A percentile compares a stretch with the other conserved stretches of the same genome.
phyloP scores from a whole-genome alignment of 352 stramenopile genomes.

The Phytopythium sindhum region DNA sequence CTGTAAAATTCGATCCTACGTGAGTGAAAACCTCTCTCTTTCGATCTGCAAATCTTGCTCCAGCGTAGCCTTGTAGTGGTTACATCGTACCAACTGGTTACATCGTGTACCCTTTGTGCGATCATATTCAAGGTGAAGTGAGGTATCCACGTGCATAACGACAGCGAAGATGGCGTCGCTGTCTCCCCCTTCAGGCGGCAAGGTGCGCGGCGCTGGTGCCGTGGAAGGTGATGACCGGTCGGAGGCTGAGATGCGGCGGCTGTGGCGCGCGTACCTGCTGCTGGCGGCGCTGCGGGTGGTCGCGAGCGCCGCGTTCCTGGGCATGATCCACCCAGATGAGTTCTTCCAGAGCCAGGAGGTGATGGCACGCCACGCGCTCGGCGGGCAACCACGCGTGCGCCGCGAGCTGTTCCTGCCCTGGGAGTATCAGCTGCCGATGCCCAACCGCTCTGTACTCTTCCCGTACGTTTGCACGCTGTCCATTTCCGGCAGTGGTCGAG shows the following conservation, averaged over 20 bases:
- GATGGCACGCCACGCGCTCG: constrained; percentile 58
- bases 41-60: background rate
- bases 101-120: no score
- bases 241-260: background rate
- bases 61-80: background rate
- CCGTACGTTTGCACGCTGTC: constrained; percentile 31
- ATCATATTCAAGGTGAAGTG: no score
- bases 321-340: constrained; percentile 80
- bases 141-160: background rate
- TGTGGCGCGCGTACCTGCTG: constrained; percentile 22
- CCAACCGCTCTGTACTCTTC: constrained; percentile 76
- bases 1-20: background rate
- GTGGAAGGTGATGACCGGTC: background rate
- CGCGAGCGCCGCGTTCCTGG: constrained; percentile 26
- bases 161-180: background rate
- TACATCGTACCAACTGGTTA: background rate
- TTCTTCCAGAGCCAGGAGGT: constrained; percentile 88
- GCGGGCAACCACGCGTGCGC: constrained; percentile 12
- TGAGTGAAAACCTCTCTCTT: background rate
- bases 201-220: background rate
- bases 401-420: constrained; percentile 60
- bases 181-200: background rate
- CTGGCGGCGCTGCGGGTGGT: constrained; percentile 42
- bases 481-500: background rate
- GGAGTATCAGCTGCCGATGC: constrained; percentile 61